A percentile compares a stretch with the other conserved stretches of the same genome.
phyloP scores from a whole-genome alignment of 2,329 filamentous ascomycete genomes.

The Huntiella abstrusa region DNA sequence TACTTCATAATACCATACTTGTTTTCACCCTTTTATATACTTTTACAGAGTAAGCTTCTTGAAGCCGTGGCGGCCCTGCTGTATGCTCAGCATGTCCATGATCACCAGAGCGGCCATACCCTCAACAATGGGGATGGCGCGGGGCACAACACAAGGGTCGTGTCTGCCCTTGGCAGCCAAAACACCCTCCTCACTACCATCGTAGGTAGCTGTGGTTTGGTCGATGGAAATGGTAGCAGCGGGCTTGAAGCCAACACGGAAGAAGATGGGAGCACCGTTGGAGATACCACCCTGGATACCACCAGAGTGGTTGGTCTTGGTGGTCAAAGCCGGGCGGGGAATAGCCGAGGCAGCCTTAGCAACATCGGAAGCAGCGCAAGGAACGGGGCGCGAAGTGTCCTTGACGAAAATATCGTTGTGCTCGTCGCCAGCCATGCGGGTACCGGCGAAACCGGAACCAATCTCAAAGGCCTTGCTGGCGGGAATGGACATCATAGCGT shows the following conservation, averaged over 20 bases:
- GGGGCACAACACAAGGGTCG: constrained; percentile 79
- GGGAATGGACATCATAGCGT: constrained; percentile 89
- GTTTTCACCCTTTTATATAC: constrained; percentile 2
- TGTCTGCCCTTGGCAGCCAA: constrained; percentile 86
- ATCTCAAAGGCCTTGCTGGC: constrained; percentile 93
- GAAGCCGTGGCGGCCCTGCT: constrained; percentile 38
- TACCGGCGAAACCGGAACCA: constrained; percentile 78
- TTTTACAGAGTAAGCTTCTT: constrained; percentile 11
- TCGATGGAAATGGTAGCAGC: constrained; percentile 82
- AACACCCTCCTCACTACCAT: constrained; percentile 48
- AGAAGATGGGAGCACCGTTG: constrained; percentile 87
- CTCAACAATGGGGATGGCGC: constrained; percentile 77
- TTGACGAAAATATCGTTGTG: constrained; percentile 78
- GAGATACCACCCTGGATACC: constrained; percentile 91
- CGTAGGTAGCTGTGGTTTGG: constrained; percentile 68
- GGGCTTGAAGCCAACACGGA: constrained; percentile 87
- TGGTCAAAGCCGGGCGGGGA: constrained; percentile 44
- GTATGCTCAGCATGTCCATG: constrained; percentile 72
- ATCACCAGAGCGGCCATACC: constrained; percentile 77
- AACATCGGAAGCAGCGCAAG: constrained; percentile 22
- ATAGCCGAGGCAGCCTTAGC: constrained; percentile 24
- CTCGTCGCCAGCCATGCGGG: constrained; percentile 66
- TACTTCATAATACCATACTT: constrained; percentile 1
- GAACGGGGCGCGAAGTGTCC: constrained; percentile 15
- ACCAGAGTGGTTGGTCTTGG: constrained; percentile 86